phyloP scores from a whole-genome alignment of 73 alveolate genomes.

The Paramecium bursaria region DNA sequence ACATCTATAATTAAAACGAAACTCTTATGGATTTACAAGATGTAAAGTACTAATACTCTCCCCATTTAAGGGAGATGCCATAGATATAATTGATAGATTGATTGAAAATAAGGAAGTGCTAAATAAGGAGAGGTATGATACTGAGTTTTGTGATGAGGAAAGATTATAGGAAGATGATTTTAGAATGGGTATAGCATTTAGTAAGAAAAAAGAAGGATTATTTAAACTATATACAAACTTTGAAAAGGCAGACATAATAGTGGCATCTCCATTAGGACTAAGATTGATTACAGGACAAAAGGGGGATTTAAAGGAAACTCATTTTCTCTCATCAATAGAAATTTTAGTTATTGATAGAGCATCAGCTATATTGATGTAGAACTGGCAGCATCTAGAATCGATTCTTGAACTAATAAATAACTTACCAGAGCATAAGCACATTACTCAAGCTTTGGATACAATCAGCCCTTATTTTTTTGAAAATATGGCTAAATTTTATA shows the following conservation, averaged over 20 bases:
- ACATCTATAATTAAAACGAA: slow-evolving; percentile 28
- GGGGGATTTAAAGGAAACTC: slow-evolving; percentile 29
- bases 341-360: slow-evolving; percentile 69
- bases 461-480: slow-evolving; percentile 67
- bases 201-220: slow-evolving; percentile 11
- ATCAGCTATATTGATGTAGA: slow-evolving; percentile 51
- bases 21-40: slow-evolving; percentile 60
- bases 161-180: slow-evolving; percentile 70
- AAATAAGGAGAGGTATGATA: slow-evolving; percentile 58
- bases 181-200: slow-evolving; percentile 59
- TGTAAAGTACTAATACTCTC: slow-evolving; percentile 62
- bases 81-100: slow-evolving; percentile 45
- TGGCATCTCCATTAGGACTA: slow-evolving; percentile 23
- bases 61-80: slow-evolving; percentile 71
- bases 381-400: slow-evolving; percentile 56
- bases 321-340: slow-evolving; percentile 63
- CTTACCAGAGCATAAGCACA: slow-evolving; percentile 1
- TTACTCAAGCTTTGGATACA: neutral
- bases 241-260: slow-evolving; percentile 58
- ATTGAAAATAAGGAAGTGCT: slow-evolving; percentile 30
- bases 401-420: slow-evolving; percentile 10
- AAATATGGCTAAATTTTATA: slow-evolving; percentile 60
- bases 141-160: slow-evolving; percentile 61
- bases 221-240: slow-evolving; percentile 56
- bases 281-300: slow-evolving; percentile 38